Conservation (phyloP, 441 rosid genomes). For the Populus hybrid region DNA sequence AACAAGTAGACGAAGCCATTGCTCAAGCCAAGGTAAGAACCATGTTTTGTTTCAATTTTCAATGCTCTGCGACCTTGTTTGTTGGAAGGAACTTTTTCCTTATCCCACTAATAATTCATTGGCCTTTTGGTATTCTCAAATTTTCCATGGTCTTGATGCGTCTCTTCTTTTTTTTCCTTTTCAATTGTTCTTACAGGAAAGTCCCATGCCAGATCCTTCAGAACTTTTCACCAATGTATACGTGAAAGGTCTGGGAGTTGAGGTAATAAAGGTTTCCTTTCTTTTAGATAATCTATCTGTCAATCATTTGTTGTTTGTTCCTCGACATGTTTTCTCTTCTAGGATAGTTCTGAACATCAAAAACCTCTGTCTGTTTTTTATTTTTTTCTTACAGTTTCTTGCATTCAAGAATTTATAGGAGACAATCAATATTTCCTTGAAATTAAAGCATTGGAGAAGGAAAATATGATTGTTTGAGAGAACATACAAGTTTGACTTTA, state of each 20-base stretch:
- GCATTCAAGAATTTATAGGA: not conserved
- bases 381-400: not conserved
- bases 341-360: not conserved
- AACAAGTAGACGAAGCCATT: constrained; percentile 89
- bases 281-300: not conserved
- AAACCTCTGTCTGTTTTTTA: not conserved
- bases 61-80: not conserved
- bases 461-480: not conserved
- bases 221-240: constrained; percentile 83
- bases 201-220: constrained; percentile 87
- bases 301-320: not conserved
- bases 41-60: not conserved
- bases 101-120: not conserved
- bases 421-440: not conserved
- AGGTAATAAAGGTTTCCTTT: constrained; percentile 45
- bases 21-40: constrained; percentile 81
- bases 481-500: not conserved
- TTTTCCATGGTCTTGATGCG: not conserved
- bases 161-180: not conserved
- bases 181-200: constrained; percentile 55
- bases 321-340: not conserved
- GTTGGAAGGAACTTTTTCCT: not conserved
- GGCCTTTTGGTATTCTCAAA: not conserved
- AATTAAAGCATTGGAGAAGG: not conserved
- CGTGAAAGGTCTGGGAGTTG: constrained; percentile 63